phyloP scores from a whole-genome alignment of 2,329 filamentous ascomycete species.

The Trichophyton equinum region DNA sequence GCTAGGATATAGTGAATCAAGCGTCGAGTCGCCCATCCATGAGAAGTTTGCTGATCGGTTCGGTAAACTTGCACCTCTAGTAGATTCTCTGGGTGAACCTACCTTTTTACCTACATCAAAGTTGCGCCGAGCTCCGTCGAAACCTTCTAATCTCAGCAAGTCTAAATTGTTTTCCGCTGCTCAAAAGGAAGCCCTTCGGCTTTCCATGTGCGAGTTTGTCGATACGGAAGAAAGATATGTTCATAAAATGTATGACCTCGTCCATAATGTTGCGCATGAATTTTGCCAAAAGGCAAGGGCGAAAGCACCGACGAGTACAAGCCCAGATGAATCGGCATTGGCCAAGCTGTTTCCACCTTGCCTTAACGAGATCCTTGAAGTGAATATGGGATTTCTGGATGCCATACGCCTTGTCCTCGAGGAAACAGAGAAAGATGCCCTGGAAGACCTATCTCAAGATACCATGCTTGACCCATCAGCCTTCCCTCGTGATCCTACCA shows the following conservation, averaged over 20 bases:
- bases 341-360: slow-evolving; percentile 69
- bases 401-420: slow-evolving; percentile 66
- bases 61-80: slow-evolving; percentile 61
- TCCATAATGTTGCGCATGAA: slow-evolving; percentile 67
- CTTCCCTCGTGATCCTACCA: slow-evolving; percentile 35
- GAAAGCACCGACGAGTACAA: slow-evolving; percentile 49
- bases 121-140: slow-evolving; percentile 73
- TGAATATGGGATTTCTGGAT: slow-evolving; percentile 70
- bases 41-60: slow-evolving; percentile 55
- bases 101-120: slow-evolving; percentile 78
- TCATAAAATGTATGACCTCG: slow-evolving; percentile 69
- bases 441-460: slow-evolving; percentile 58
- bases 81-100: slow-evolving; percentile 69
- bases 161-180: slow-evolving; percentile 65
- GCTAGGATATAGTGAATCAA: slow-evolving; percentile 36
- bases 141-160: slow-evolving; percentile 66
- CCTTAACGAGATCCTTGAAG: slow-evolving; percentile 63
- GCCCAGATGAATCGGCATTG: slow-evolving; percentile 59
- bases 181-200: slow-evolving; percentile 71
- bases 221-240: slow-evolving; percentile 95
- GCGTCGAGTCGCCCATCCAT: slow-evolving; percentile 36
- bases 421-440: slow-evolving; percentile 67
- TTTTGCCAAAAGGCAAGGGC: slow-evolving; percentile 58
- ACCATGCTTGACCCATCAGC: slow-evolving; percentile 37
- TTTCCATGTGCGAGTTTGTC: slow-evolving; percentile 80